Base-by-base conservation (phyloP, 2,329 filamentous ascomycete species). In the Fusarium palustre region DNA sequence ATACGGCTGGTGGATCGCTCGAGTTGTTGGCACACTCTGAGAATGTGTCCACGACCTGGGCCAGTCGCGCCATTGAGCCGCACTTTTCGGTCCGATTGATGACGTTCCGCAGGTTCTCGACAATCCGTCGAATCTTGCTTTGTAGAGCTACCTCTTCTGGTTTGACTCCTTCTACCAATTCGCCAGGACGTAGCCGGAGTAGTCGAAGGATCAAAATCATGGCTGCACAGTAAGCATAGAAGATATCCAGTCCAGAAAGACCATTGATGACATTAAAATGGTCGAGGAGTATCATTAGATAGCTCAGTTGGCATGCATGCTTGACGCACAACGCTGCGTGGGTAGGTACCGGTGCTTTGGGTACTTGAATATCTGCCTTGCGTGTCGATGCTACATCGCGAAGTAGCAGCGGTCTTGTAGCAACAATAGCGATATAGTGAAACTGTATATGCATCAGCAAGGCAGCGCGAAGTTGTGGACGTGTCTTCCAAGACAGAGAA, bases 141-240 rank as follows among this genome's bases (percentile, higher is more conserved):
- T 66, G 68, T 1, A 71, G n/a, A 2, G 54, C 38, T 7, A 41
- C 56, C 43, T 71, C 68, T 0, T 64, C 65, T 1, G 33, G 25
- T 1, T 55, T 31, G 8, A 57, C 25, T 3, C 41, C 34, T 15
- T 66, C 59, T 8, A 53, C 43, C 0, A 20, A 22, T 5, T 56
- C 55, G 0, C 50, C 60, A 2, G 60, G 65, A 1, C 54, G 47
- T 12, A 69, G 9, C 13, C 65, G 47, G 1, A 71, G 58, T 12
- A 71, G 24, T 3, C 68, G n/a, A 2, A 71, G 50, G 5, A 71
- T 71, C 0, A 71, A 12, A 0, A 76, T 69, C 75, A 80, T 79
- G 3, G 73, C 74, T 3, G 77, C 75, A 43, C 75, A 79, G 59
- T 79, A 79, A 34, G 75, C 72, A 52, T 80, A 80, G 36, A 79